A percentile compares a stretch with the other conserved stretches of the same genome.
Evolutionary conservation across 768 basidiomycete species (phyloP).

Genomic region (Dioszegia crocea): DNA sequence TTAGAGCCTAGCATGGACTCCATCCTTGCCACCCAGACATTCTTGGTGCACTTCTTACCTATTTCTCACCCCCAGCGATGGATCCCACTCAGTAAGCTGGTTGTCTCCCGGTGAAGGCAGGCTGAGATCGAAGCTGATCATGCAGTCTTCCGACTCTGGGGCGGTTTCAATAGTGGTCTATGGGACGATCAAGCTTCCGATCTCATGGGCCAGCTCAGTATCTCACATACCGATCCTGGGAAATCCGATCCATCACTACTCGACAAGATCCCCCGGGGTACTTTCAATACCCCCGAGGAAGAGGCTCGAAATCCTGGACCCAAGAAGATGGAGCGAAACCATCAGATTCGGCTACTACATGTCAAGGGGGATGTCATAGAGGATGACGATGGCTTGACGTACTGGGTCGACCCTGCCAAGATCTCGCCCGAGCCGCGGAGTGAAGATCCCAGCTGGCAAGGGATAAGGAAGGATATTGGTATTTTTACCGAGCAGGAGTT

Average conservation of each 20-base stretch:
- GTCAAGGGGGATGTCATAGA: conserved; percentile 34
- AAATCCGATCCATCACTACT: conserved; percentile 70
- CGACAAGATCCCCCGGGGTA: conserved; percentile 50
- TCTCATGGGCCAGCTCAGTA: conserved; percentile 70
- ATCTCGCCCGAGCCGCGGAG: conserved; percentile 23
- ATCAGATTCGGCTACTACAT: conserved; percentile 32
- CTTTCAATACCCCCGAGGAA: conserved; percentile 37
- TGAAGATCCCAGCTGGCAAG: conserved; percentile 39
- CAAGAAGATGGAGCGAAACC: conserved; percentile 13
- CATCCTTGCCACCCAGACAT: conserved; percentile 75
- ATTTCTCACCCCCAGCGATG: conserved; percentile 79
- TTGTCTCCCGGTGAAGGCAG: background rate
- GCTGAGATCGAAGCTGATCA: conserved; percentile 7
- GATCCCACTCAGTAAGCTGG: conserved; percentile 59
- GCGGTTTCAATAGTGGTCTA: conserved; percentile 79
- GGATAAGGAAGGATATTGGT: conserved; percentile 58
- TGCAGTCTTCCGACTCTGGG: conserved; percentile 72
- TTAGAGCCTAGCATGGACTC: conserved; percentile 57
- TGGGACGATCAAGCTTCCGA: conserved; percentile 87
- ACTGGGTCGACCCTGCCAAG: conserved; percentile 25
- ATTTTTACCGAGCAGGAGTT: conserved; percentile 79
- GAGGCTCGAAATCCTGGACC: conserved; percentile 28
- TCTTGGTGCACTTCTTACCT: conserved; percentile 79
- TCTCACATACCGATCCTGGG: conserved; percentile 74
- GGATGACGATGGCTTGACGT: conserved; percentile 39